These are phyloP conservation scores for Colletotrichum musicola DNA, from an alignment of 2,329 filamentous ascomycete species.

Conservation along the genomic window DNA sequence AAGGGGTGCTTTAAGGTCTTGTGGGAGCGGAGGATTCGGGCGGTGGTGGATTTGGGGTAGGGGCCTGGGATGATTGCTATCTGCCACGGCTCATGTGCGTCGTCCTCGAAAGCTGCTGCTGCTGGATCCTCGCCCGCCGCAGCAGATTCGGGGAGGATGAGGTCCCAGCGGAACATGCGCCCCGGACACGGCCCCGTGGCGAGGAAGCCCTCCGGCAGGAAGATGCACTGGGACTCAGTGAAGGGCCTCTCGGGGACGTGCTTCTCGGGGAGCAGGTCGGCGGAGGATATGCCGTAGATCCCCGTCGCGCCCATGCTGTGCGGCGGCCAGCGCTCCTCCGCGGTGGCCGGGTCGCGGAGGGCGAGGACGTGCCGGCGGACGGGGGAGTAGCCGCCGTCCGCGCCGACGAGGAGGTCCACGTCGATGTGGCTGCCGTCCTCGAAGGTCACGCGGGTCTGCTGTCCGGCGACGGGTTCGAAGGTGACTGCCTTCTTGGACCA, in stretches of 20 bases:
- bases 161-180: constrained; percentile 43
- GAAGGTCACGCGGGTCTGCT: constrained; percentile 1
- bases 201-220: constrained; percentile 40
- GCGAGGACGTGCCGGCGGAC: constrained; percentile 41
- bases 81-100: constrained; percentile 3
- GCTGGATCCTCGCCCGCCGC: constrained; percentile 2
- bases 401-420: constrained; percentile 42
- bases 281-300: constrained; percentile 42
- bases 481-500: constrained; percentile 40
- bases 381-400: constrained; percentile 42
- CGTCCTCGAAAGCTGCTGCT: neutral
- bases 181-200: constrained; percentile 40
- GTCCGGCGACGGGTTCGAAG: neutral
- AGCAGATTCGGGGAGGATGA: constrained; percentile 42
- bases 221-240: constrained; percentile 39
- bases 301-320: constrained; percentile 42
- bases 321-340: constrained; percentile 41
- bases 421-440: constrained; percentile 26
- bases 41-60: constrained; percentile 22
- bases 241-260: constrained; percentile 17
- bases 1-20: constrained; percentile 40
- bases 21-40: constrained; percentile 22
- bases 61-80: constrained; percentile 18
- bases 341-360: constrained; percentile 33
- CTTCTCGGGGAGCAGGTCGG: constrained; percentile 1